A percentile compares a stretch with the other conserved stretches of the same genome.
Evolutionary conservation across 2,329 filamentous ascomycete species (phyloP).

Genomic region (Alternaria brassicicola): DNA sequence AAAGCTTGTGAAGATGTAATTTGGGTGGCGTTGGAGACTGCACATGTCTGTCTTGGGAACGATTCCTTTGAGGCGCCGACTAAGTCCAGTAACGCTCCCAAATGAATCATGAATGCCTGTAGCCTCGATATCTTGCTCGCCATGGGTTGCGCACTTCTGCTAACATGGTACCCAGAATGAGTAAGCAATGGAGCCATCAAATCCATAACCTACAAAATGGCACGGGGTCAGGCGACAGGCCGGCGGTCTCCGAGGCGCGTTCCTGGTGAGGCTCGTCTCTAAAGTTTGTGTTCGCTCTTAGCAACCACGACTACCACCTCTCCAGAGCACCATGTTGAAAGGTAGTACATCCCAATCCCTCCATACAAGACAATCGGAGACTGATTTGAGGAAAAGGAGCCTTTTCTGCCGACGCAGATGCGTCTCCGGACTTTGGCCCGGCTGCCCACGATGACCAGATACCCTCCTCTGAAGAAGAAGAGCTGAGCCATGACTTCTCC

Average conservation of each 20-base stretch:
- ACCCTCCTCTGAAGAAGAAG: slow-evolving; percentile 47
- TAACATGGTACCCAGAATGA: not conserved
- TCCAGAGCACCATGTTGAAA: slow-evolving; percentile 36
- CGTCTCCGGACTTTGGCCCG: slow-evolving; percentile 43
- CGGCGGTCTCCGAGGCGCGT: slow-evolving; percentile 22
- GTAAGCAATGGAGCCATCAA: slow-evolving; percentile 6
- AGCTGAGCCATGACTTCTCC: slow-evolving; percentile 39
- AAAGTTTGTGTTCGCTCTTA: slow-evolving; percentile 13
- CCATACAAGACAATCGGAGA: not conserved
- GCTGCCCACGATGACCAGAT: slow-evolving; percentile 42
- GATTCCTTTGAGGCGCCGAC: slow-evolving; percentile 2
- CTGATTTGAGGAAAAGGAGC: slow-evolving; percentile 26
- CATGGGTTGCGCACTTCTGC: not conserved
- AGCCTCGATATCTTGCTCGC: slow-evolving; percentile 6
- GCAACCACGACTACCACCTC: slow-evolving; percentile 19
- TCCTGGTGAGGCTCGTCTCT: slow-evolving; percentile 9
- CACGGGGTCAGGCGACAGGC: slow-evolving; percentile 19
- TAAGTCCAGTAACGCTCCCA: not conserved
- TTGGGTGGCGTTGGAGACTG: not conserved
- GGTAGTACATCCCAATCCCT: slow-evolving; percentile 22
- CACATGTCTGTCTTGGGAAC: not conserved
- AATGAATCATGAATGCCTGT: not conserved
- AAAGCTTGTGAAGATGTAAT: not conserved
- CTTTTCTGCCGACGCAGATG: slow-evolving; percentile 44
- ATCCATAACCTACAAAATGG: slow-evolving; percentile 14